phyloP scores from a whole-genome alignment of 129 eudicot genomes.

The Ambrosia trifida region DNA sequence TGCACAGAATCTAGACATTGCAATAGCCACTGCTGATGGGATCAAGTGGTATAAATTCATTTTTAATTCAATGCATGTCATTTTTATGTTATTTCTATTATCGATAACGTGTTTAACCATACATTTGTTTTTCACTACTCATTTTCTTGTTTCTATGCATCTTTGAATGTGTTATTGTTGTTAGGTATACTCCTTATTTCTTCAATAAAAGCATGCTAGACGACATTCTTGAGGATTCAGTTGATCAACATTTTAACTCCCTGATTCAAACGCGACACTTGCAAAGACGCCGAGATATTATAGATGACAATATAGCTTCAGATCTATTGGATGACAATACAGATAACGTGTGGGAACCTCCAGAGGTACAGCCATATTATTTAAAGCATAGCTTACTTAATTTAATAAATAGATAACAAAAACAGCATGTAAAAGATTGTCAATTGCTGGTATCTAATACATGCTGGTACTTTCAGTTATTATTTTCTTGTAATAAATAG shows the following conservation, averaged over 20 bases:
- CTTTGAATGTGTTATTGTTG: conserved; percentile 7
- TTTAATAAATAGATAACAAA: neutral
- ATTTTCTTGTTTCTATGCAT: neutral
- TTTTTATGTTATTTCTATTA: neutral
- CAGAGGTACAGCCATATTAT: conserved; percentile 62
- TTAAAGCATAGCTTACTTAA: neutral
- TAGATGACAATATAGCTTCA: conserved; percentile 62
- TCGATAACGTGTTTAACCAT: neutral
- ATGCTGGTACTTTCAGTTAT: neutral
- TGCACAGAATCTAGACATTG: conserved; percentile 87
- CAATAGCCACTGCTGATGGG: conserved; percentile 80
- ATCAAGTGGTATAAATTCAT: conserved; percentile 62
- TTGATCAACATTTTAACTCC: conserved; percentile 76
- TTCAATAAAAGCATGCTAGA: conserved; percentile 85
- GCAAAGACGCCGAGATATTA: conserved; percentile 74
- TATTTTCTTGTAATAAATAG: neutral
- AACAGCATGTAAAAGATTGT: neutral
- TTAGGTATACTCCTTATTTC: conserved; percentile 93
- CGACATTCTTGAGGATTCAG: conserved; percentile 91
- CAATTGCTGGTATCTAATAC: neutral
- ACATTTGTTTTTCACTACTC: neutral
- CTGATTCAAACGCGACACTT: conserved; percentile 68
- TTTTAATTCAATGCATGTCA: neutral
- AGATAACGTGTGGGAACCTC: conserved; percentile 81
- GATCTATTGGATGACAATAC: conserved; percentile 76